Conservation (phyloP, 148 eudicot genomes). For the Amaranthus palmeri region DNA sequence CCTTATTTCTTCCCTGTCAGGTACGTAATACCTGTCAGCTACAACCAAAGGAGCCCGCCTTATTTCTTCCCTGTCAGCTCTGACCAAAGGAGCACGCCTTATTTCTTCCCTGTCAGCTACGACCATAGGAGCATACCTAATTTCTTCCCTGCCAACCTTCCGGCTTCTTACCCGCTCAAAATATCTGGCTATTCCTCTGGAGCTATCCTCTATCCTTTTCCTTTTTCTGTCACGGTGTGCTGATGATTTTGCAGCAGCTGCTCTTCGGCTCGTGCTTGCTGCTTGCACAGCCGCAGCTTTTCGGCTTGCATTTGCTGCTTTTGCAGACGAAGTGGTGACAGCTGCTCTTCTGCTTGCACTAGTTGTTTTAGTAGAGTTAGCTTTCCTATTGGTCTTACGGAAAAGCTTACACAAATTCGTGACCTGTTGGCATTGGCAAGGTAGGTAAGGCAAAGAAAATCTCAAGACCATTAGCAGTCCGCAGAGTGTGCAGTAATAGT, state of each 20-base stretch:
- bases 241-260: slow-evolving; percentile 11
- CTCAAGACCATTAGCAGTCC: neutral
- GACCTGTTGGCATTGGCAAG: slow-evolving; percentile 39
- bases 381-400: slow-evolving; percentile 38
- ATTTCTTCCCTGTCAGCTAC: slow-evolving; percentile 6
- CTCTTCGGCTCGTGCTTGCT: slow-evolving; percentile 18
- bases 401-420: slow-evolving; percentile 75
- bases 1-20: slow-evolving; percentile 21
- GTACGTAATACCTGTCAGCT: neutral
- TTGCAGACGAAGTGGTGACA: too few relatives aligned
- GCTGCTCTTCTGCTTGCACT: too few relatives aligned
- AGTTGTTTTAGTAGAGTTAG: slow-evolving; percentile 15
- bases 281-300: too few relatives aligned
- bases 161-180: slow-evolving; percentile 26
- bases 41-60: slow-evolving; percentile 21
- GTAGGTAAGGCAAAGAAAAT: neutral
- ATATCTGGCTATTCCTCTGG: slow-evolving; percentile 8
- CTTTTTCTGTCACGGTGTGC: slow-evolving; percentile 25
- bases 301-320: too few relatives aligned
- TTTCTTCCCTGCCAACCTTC: slow-evolving; percentile 21
- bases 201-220: slow-evolving; percentile 18
- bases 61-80: slow-evolving; percentile 10
- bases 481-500: neutral
- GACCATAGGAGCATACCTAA: slow-evolving; percentile 22
- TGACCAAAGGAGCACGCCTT: slow-evolving; percentile 2